Evolutionary conservation across 805 yeast species (phyloP).

Genomic region (Nakazawaea peltata): DNA sequence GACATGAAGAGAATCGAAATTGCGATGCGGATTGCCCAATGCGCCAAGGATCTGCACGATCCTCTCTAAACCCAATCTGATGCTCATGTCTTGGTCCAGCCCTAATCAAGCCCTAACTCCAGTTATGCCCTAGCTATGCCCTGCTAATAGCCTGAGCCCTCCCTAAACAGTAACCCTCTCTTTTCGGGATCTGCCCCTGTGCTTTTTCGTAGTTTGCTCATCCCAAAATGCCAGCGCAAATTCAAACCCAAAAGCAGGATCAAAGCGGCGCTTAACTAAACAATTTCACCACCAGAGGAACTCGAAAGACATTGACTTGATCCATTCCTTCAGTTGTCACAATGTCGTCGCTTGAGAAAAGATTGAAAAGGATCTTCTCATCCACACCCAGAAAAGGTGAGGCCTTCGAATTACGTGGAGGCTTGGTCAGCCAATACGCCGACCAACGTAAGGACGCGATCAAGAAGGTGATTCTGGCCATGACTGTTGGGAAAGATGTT

Average conservation of each 20-base stretch:
- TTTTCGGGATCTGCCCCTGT: too few relatives aligned
- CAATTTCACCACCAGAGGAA: too few relatives aligned
- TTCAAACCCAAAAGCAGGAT: too few relatives aligned
- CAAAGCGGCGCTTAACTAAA: too few relatives aligned
- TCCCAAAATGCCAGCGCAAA: too few relatives aligned
- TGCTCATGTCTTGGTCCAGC: conserved; percentile 38
- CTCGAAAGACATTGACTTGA: too few relatives aligned
- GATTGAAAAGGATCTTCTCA: conserved; percentile 29
- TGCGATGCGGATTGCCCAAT: conserved; percentile 63
- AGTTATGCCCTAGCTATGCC: too few relatives aligned
- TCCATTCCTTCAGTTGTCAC: too few relatives aligned
- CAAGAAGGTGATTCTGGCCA: conserved; percentile 93
- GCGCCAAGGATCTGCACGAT: conserved; percentile 33
- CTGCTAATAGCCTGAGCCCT: too few relatives aligned
- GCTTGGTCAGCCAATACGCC: conserved; percentile 91
- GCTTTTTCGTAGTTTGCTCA: too few relatives aligned
- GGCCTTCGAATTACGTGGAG: conserved; percentile 83
- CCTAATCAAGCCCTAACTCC: too few relatives aligned
- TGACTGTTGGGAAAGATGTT: conserved; percentile 97
- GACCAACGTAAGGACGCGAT: conserved; percentile 94
- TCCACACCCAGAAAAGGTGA: conserved; percentile 54
- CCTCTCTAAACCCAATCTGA: conserved; percentile 53
- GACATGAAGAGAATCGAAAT: conserved; percentile 69
- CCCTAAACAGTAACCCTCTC: too few relatives aligned
- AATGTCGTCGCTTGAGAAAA: conserved; percentile 27